phyloP scores from a whole-genome alignment of 2,329 filamentous ascomycete species.

The Myriosclerotinia curreyana region DNA sequence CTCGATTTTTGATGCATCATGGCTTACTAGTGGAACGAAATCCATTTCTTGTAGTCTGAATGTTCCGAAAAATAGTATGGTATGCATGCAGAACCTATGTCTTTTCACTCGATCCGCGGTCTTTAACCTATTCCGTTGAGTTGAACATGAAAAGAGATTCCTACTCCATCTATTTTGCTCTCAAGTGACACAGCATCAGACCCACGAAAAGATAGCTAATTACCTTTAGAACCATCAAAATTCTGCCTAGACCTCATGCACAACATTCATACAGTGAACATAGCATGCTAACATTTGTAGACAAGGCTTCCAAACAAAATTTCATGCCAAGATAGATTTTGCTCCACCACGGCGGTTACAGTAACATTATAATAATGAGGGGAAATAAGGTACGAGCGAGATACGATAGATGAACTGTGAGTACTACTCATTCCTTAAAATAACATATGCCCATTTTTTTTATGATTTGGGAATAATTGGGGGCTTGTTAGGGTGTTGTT shows the following conservation, averaged over 20 bases:
- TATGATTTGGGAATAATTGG: not conserved
- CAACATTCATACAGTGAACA: not conserved
- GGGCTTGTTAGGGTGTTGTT: not conserved
- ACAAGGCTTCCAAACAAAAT: not conserved
- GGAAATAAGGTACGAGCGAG: not conserved
- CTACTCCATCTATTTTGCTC: too few species aligned
- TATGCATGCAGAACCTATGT: too few species aligned
- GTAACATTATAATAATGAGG: not conserved
- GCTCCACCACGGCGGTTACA: constrained; percentile 13
- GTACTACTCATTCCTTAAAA: not conserved
- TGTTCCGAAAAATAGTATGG: too few species aligned
- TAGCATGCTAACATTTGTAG: not conserved
- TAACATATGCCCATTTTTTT: not conserved
- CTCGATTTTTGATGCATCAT: too few species aligned
- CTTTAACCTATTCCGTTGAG: too few species aligned
- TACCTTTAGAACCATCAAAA: too few species aligned
- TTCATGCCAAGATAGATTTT: not conserved
- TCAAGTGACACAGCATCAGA: too few species aligned
- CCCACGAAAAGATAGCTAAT: too few species aligned
- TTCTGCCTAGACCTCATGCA: not conserved
- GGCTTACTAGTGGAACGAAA: too few species aligned
- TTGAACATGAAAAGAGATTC: too few species aligned
- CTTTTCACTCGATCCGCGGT: too few species aligned
- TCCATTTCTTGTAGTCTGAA: too few species aligned
- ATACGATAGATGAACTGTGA: not conserved